Conservation (phyloP, 805 yeast species). For the Pichia membranifaciens region DNA sequence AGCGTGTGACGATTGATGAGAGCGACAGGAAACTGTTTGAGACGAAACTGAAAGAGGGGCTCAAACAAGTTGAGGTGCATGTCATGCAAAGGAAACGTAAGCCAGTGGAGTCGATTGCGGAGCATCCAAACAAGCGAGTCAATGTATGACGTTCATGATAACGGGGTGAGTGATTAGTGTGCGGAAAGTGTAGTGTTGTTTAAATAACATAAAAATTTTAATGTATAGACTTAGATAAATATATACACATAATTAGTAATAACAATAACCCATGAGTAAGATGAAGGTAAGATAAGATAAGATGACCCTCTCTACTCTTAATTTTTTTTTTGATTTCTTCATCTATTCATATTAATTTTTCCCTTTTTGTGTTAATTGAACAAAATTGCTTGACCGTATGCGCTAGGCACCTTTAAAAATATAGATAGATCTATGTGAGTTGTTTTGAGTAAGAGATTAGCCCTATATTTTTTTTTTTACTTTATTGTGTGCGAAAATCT, state of each 20-base stretch:
- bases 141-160: no score
- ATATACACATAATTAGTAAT: not conserved
- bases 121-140: not conserved
- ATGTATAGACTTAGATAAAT: not conserved
- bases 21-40: constrained; percentile 7
- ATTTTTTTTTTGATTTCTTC: no score
- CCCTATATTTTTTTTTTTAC: no score
- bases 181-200: not conserved
- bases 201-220: not conserved
- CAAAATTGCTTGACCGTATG: no score
- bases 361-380: no score
- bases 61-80: constrained; percentile 5
- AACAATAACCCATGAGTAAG: not conserved
- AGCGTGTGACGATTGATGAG: constrained; percentile 6
- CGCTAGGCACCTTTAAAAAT: no score
- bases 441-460: no score
- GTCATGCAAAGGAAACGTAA: constrained; percentile 5
- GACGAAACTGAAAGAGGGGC: constrained; percentile 5
- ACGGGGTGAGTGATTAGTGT: no score
- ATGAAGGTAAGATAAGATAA: not conserved
- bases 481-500: no score
- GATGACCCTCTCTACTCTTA: no score
- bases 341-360: no score
- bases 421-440: no score
- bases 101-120: constrained; percentile 4